phyloP scores from a whole-genome alignment of 345 rosid genomes.

The Gossypium ekmanianum region DNA sequence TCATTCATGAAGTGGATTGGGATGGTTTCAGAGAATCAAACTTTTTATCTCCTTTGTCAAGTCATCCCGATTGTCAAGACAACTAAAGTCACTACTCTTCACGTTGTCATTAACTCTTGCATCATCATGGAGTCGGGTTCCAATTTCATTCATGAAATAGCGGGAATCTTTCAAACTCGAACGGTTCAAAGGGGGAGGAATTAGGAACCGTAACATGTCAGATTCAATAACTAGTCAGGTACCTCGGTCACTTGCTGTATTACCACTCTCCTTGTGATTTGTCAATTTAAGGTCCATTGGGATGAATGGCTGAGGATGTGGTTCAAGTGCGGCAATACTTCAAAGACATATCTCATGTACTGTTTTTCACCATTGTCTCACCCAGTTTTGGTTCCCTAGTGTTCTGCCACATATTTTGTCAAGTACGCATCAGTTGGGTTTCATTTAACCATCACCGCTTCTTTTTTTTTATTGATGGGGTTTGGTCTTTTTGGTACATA shows the following conservation, averaged over 20 bases:
- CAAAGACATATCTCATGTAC: neutral
- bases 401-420: conserved; percentile 1
- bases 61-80: too few relatives aligned
- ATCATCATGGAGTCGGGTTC: too few relatives aligned
- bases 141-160: neutral
- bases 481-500: too few relatives aligned
- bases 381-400: conserved; percentile 11
- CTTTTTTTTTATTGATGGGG: neutral
- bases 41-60: too few relatives aligned
- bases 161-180: conserved; percentile 13
- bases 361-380: conserved; percentile 15
- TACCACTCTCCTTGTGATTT: neutral
- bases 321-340: conserved; percentile 3
- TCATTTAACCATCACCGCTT: conserved; percentile 16
- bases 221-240: conserved; percentile 10
- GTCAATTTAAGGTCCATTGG: conserved; percentile 11
- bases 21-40: conserved; percentile 13
- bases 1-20: conserved; percentile 20
- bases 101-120: too few relatives aligned
- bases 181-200: conserved; percentile 14
- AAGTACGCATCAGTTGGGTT: conserved; percentile 15
- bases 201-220: neutral
- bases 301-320: conserved; percentile 15
- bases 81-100: too few relatives aligned
- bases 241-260: conserved; percentile 8